These are phyloP conservation scores for Lepiota venenata DNA, from an alignment of 768 basidiomycete genomes.

Conservation along the genomic window DNA sequence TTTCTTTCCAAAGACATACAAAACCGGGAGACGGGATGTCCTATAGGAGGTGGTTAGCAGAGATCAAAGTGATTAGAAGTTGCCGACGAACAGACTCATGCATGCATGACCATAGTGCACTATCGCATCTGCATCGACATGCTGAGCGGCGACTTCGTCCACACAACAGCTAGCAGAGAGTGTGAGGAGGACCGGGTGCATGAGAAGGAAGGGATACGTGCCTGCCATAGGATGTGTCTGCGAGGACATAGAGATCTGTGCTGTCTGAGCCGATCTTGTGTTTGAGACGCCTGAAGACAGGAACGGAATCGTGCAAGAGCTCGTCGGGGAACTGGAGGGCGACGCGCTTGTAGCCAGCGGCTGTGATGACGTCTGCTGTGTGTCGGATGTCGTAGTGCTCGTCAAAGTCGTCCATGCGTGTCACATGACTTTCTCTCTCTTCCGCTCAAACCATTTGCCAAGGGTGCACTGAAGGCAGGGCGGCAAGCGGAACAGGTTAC, in stretches of 20 bases:
- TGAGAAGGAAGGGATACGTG: slow-evolving; percentile 25
- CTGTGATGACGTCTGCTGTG: slow-evolving; percentile 57
- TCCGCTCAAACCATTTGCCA: too few species aligned
- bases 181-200: too few species aligned
- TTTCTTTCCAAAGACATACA: slow-evolving; percentile 87
- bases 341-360: slow-evolving; percentile 70
- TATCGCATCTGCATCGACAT: slow-evolving; percentile 86
- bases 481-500: too few species aligned
- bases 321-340: slow-evolving; percentile 97
- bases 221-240: slow-evolving; percentile 98
- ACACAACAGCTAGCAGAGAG: slow-evolving; percentile 95
- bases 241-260: slow-evolving; percentile 85
- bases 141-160: slow-evolving; percentile 93
- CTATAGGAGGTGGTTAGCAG: too few species aligned
- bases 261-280: slow-evolving; percentile 34
- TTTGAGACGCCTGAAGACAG: slow-evolving; percentile 72
- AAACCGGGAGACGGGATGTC: slow-evolving; percentile 81
- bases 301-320: slow-evolving; percentile 81
- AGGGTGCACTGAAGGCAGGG: too few species aligned
- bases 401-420: too few species aligned
- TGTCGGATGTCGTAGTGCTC: slow-evolving; percentile 74
- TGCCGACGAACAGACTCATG: slow-evolving; percentile 80
- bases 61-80: too few species aligned
- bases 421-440: too few species aligned
- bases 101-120: slow-evolving; percentile 98